Percentiles rank a stretch among this genome's conserved stretches.
phyloP scores from a whole-genome alignment of 768 basidiomycete species.

The Boletus pseudopeckii region DNA sequence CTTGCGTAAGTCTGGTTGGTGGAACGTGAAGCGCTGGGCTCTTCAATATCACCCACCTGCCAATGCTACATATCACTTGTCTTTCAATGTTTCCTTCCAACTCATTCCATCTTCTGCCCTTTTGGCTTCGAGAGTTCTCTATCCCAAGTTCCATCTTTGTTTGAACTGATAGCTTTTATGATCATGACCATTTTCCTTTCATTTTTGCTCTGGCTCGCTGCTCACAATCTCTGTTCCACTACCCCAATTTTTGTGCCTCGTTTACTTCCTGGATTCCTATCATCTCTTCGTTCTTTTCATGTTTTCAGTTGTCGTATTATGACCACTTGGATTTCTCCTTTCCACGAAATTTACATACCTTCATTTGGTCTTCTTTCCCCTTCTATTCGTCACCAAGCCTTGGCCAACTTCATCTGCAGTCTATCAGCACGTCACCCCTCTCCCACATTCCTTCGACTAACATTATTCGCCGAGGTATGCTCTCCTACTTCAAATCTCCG shows the following conservation, averaged over 20 bases:
- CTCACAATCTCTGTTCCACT: constrained; percentile 4
- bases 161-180: not conserved
- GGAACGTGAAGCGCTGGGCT: constrained; percentile 1
- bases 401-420: not conserved
- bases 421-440: not conserved
- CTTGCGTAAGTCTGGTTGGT: constrained; percentile 38
- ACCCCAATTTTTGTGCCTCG: not conserved
- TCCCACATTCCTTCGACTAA: constrained; percentile 11
- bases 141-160: not conserved
- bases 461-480: constrained; percentile 16
- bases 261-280: not conserved
- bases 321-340: not conserved
- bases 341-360: not conserved
- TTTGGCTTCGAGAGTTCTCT: not conserved
- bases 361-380: not conserved
- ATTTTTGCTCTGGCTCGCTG: not conserved
- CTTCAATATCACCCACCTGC: constrained; percentile 3
- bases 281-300: constrained; percentile 8
- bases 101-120: not conserved
- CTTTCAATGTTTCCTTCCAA: not conserved
- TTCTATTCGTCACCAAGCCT: not conserved
- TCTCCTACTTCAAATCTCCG: not conserved
- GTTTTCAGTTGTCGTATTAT: not conserved
- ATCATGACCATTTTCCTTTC: not conserved
- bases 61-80: constrained; percentile 10